Percentiles rank a stretch among this genome's conserved stretches.
phyloP scores from a whole-genome alignment of 306 rosid species.

The Quercus cerris region DNA sequence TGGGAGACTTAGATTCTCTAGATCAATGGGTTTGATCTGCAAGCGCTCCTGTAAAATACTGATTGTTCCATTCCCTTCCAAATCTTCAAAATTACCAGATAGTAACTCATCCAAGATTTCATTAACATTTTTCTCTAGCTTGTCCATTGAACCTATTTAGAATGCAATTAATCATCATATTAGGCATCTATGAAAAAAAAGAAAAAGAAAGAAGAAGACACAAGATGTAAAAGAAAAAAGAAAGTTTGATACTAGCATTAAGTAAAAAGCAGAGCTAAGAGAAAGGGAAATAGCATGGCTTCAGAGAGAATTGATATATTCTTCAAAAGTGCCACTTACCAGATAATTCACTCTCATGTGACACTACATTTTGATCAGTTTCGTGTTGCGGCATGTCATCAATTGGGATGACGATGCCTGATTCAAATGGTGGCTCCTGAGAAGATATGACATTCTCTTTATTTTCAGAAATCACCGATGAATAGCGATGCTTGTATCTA shows the following conservation, averaged over 20 bases:
- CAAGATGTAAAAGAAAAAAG: neutral
- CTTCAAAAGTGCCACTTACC: constrained; percentile 35
- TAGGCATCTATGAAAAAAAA: neutral
- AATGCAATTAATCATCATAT: constrained; percentile 5
- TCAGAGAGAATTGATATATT: neutral
- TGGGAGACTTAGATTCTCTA: constrained; percentile 51
- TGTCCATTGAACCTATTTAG: constrained; percentile 43
- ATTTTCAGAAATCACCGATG: constrained; percentile 23
- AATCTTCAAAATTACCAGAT: constrained; percentile 45
- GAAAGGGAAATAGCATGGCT: neutral
- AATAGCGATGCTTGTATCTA: constrained; percentile 60
- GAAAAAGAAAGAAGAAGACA: neutral
- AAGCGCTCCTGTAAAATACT: constrained; percentile 61
- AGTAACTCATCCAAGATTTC: constrained; percentile 60
- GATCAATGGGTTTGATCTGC: constrained; percentile 61
- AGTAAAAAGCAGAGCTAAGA: neutral
- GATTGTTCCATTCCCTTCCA: constrained; percentile 54
- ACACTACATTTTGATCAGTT: constrained; percentile 19
- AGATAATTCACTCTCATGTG: constrained; percentile 31
- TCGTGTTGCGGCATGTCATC: constrained; percentile 25
- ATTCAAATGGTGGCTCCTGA: constrained; percentile 43
- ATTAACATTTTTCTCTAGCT: constrained; percentile 29
- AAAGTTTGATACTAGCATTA: neutral
- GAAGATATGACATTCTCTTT: constrained; percentile 34
- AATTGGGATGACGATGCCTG: constrained; percentile 28